These are phyloP conservation scores for Apiospora saccharicola DNA, from an alignment of 2,329 filamentous ascomycete species.

Conservation along the genomic window DNA sequence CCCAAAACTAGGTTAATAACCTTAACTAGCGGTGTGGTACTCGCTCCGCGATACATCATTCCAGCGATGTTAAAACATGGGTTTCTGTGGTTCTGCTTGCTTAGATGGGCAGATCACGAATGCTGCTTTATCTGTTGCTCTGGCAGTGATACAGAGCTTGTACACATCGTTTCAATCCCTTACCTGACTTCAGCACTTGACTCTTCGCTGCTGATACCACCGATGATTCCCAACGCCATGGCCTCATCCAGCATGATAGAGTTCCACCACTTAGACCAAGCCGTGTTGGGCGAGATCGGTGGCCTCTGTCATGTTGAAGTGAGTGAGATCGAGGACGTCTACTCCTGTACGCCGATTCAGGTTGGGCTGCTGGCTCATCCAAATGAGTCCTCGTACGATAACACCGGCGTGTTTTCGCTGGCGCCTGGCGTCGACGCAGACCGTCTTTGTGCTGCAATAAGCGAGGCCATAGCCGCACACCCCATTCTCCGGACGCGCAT, in stretches of 20 bases:
- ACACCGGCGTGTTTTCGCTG: conserved; percentile 23
- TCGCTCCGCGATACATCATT: no score
- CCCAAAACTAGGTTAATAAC: no score
- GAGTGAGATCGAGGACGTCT: conserved; percentile 29
- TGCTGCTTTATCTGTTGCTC: no score
- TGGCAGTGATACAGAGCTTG: no score
- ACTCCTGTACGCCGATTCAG: conserved; percentile 31
- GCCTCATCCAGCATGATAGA: background rate
- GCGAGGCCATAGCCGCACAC: conserved; percentile 26
- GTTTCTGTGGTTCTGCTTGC: no score
- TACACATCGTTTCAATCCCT: no score
- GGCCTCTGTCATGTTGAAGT: conserved; percentile 24
- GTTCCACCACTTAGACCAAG: background rate
- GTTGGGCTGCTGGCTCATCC: conserved; percentile 26
- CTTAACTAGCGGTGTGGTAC: no score
- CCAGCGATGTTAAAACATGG: no score
- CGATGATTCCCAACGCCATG: background rate
- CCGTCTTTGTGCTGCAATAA: conserved; percentile 27
- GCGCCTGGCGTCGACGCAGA: conserved; percentile 24
- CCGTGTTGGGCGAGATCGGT: conserved; percentile 21
- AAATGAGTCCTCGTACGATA: conserved; percentile 5
- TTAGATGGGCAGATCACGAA: no score
- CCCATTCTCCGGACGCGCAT: conserved; percentile 30
- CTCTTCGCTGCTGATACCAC: no score
- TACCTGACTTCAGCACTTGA: no score